phyloP scores from a whole-genome alignment of 2,329 filamentous ascomycete genomes.

The Pseudogymnoascus sp. region DNA sequence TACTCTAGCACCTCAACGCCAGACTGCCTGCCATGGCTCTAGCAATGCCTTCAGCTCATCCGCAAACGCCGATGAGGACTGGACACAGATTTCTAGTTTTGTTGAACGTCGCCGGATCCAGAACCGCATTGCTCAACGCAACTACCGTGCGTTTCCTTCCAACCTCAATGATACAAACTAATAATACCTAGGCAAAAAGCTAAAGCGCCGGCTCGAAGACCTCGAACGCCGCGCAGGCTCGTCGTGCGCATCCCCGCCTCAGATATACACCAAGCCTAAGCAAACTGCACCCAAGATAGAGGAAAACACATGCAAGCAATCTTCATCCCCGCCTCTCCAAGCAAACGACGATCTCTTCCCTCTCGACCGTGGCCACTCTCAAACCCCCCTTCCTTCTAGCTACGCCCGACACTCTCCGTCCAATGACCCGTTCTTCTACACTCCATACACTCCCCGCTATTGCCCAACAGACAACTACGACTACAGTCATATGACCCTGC shows the following conservation, averaged over 20 bases:
- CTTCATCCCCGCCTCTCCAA: conserved; percentile 28
- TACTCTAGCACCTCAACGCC: conserved; percentile 42
- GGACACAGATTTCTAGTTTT: conserved; percentile 97
- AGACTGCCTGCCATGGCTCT: conserved; percentile 66
- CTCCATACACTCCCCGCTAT: conserved; percentile 43
- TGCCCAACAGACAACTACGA: conserved; percentile 41
- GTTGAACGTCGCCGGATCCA: conserved; percentile 91
- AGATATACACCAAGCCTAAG: conserved; percentile 40
- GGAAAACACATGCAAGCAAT: conserved; percentile 20
- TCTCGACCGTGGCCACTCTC: conserved; percentile 60
- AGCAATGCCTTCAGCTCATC: conserved; percentile 93
- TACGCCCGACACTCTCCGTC: conserved; percentile 62
- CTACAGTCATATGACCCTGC: conserved; percentile 41
- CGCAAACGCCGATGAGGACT: conserved; percentile 94
- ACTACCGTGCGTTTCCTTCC: conserved; percentile 70
- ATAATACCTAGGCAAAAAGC: conserved; percentile 68
- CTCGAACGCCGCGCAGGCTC: conserved; percentile 70
- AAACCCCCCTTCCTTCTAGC: conserved; percentile 60
- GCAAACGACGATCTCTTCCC: conserved; percentile 61
- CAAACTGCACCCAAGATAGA: conserved; percentile 16
- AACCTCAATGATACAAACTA: neutral
- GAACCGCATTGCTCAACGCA: conserved; percentile 94
- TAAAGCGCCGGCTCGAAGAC: conserved; percentile 82
- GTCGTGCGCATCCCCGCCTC: conserved; percentile 49
- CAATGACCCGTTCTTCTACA: conserved; percentile 52